Evolutionary conservation across 257 asterid genomes (phyloP).

Genomic region (Haberlea rhodopensis): DNA sequence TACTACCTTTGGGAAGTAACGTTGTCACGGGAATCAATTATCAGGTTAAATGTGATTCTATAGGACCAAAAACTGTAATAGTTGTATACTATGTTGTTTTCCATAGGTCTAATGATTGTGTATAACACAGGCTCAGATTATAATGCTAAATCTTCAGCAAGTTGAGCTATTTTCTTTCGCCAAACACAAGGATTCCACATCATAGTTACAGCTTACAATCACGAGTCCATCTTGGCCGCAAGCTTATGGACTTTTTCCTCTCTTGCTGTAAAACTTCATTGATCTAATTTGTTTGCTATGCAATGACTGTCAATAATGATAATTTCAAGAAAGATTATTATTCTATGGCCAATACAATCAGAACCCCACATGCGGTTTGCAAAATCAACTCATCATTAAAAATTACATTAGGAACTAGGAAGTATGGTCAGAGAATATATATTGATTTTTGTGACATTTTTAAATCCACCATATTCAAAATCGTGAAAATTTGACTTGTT

Average conservation of each 20-base stretch:
- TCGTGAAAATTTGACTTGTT: too few relatives aligned
- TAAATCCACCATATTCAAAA: too few relatives aligned
- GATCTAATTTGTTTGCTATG: not conserved
- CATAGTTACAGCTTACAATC: too few relatives aligned
- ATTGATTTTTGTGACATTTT: not conserved
- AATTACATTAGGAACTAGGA: too few relatives aligned
- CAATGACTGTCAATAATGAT: too few relatives aligned
- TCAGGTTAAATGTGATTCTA: not conserved
- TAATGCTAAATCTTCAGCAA: not conserved
- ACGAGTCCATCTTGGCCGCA: not conserved
- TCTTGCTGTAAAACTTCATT: not conserved
- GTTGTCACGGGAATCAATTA: conserved; percentile 1
- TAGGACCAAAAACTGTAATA: not conserved
- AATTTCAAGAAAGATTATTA: not conserved
- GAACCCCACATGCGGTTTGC: not conserved
- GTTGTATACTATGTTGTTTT: not conserved
- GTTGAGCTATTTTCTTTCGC: not conserved
- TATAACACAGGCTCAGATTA: too few relatives aligned
- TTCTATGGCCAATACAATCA: not conserved
- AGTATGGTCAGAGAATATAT: too few relatives aligned
- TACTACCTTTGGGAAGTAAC: not conserved
- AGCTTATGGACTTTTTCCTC: not conserved
- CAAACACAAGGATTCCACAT: not conserved
- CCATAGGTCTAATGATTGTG: too few relatives aligned
- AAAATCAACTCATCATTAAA: not conserved